Evolutionary conservation across 495 filamentous ascomycete species (phyloP).

Genomic region (Bathelium albidoporum): DNA sequence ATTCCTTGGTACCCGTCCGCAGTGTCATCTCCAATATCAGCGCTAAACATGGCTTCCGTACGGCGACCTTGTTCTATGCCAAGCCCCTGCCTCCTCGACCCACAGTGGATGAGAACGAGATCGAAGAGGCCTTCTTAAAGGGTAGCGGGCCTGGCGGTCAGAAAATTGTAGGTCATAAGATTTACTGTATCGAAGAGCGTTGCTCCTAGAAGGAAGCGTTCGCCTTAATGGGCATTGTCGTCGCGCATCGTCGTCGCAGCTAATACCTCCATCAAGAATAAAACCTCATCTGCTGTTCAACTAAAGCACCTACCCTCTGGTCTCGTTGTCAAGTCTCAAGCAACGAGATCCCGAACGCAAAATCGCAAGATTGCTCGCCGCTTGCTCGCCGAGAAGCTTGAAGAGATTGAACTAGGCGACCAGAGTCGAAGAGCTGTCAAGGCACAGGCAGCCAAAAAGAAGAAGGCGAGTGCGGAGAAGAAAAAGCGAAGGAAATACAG

Average conservation of each 20-base stretch:
- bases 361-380: constrained; percentile 80
- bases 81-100: constrained; percentile 66
- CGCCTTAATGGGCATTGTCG: neutral
- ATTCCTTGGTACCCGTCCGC: neutral
- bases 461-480: constrained; percentile 56
- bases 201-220: neutral
- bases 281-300: constrained; percentile 92
- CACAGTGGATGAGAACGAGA: constrained; percentile 63
- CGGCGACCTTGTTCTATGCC: constrained; percentile 9
- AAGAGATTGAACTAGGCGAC: constrained; percentile 52
- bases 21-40: neutral
- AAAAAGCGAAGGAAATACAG: constrained; percentile 59
- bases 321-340: constrained; percentile 84
- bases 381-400: constrained; percentile 66
- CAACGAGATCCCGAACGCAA: constrained; percentile 73
- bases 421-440: constrained; percentile 48
- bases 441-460: constrained; percentile 43
- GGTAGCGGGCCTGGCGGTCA: constrained; percentile 91
- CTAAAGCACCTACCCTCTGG: constrained; percentile 82
- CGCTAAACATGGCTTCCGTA: neutral
- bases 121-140: constrained; percentile 77
- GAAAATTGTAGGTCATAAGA: constrained; percentile 50
- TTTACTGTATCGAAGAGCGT: neutral
- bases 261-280: constrained; percentile 43
- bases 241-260: too few species aligned